phyloP scores from a whole-genome alignment of 169 alveolate genomes.

The Babesia microti region DNA sequence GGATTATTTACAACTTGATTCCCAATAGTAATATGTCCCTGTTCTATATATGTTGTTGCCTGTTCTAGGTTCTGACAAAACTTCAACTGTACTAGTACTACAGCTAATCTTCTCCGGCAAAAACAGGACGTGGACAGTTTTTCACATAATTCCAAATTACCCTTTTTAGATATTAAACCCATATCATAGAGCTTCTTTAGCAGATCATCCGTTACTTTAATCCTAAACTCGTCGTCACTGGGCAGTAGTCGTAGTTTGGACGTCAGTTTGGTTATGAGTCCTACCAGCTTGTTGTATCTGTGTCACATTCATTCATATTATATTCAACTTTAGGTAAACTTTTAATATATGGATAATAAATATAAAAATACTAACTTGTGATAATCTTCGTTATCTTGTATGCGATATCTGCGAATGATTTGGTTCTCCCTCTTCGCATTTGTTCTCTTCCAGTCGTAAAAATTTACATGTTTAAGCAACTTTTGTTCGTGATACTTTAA shows the following conservation, averaged over 20 bases:
- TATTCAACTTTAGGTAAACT: background rate
- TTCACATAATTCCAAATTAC: slow-evolving; percentile 79
- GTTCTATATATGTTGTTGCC: slow-evolving; percentile 89
- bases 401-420: slow-evolving; percentile 83
- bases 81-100: slow-evolving; percentile 81
- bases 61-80: slow-evolving; percentile 85
- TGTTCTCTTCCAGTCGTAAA: slow-evolving; percentile 88
- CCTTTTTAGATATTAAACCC: slow-evolving; percentile 85
- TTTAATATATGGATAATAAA: background rate
- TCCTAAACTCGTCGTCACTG: slow-evolving; percentile 82
- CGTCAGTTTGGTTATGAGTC: slow-evolving; percentile 80
- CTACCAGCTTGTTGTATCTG: slow-evolving; percentile 89
- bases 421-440: slow-evolving; percentile 79
- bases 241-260: slow-evolving; percentile 81
- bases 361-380: slow-evolving; percentile 52
- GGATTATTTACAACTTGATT: slow-evolving; percentile 89
- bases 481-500: slow-evolving; percentile 95
- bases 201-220: slow-evolving; percentile 82
- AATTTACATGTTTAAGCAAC: slow-evolving; percentile 87
- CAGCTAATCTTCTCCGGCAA: slow-evolving; percentile 93
- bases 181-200: slow-evolving; percentile 84
- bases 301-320: background rate
- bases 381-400: slow-evolving; percentile 94
- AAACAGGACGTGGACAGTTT: slow-evolving; percentile 88
- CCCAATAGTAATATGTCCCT: slow-evolving; percentile 93